Percentiles rank a stretch among this genome's conserved stretches.
phyloP scores from a whole-genome alignment of 768 basidiomycete genomes.

The Tylopilus felleus region DNA sequence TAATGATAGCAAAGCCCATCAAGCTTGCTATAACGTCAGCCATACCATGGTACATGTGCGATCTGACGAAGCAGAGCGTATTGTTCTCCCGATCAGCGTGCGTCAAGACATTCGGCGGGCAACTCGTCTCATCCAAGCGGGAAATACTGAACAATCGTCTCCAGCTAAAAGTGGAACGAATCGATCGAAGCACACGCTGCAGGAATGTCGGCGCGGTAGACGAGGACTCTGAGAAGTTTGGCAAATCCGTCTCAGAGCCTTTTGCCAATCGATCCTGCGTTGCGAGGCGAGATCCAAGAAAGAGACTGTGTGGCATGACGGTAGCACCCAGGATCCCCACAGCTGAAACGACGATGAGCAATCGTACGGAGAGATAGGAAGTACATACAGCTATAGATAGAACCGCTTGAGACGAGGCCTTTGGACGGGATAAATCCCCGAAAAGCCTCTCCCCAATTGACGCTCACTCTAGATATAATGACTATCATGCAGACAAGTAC shows the following conservation, averaged over 20 bases:
- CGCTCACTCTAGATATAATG: slow-evolving; percentile 66
- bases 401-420: slow-evolving; percentile 50
- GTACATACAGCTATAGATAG: slow-evolving; percentile 63
- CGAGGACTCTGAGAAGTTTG: slow-evolving; percentile 3
- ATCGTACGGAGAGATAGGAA: slow-evolving; percentile 6
- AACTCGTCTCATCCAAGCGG: slow-evolving; percentile 17
- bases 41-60: slow-evolving; percentile 64
- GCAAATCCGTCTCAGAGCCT: slow-evolving; percentile 17
- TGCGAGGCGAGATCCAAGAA: slow-evolving; percentile 81
- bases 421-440: slow-evolving; percentile 74
- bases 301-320: slow-evolving; percentile 92
- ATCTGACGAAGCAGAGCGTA: slow-evolving; percentile 48
- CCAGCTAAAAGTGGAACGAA: slow-evolving; percentile 7
- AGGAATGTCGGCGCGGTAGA: slow-evolving; percentile 21
- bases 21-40: slow-evolving; percentile 66
- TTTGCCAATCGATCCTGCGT: slow-evolving; percentile 70
- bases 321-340: slow-evolving; percentile 80
- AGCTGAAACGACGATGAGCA: slow-evolving; percentile 36
- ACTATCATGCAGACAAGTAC: slow-evolving; percentile 79
- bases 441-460: slow-evolving; percentile 74
- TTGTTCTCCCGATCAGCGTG: slow-evolving; percentile 60
- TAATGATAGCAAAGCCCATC: slow-evolving; percentile 81
- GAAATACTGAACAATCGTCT: slow-evolving; percentile 25
- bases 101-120: slow-evolving; percentile 32
- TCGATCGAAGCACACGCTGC: slow-evolving; percentile 12